Percentiles rank a stretch among this genome's conserved stretches.
Evolutionary conservation across 2,329 filamentous ascomycete genomes (phyloP).

Genomic region (Berkeleyomyces rouxiae): DNA sequence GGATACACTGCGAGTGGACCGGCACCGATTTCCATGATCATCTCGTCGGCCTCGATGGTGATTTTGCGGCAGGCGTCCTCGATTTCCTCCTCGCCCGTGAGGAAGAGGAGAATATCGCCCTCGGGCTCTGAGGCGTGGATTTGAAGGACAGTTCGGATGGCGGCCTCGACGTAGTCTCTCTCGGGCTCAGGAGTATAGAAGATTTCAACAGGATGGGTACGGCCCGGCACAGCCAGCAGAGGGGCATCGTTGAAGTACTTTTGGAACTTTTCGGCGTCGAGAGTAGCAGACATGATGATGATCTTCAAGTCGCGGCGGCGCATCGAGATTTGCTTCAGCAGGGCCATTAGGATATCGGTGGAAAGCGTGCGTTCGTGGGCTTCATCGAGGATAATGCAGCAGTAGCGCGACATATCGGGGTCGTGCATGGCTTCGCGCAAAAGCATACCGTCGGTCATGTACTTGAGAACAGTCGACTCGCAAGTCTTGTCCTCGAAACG

Average conservation of each 20-base stretch:
- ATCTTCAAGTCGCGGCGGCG: constrained; percentile 85
- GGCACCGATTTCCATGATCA: constrained; percentile 77
- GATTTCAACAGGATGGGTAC: constrained; percentile 92
- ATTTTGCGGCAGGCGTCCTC: constrained; percentile 94
- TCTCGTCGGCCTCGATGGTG: constrained; percentile 73
- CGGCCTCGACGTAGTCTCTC: constrained; percentile 90
- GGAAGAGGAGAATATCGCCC: constrained; percentile 83
- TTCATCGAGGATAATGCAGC: constrained; percentile 95
- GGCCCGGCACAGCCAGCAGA: constrained; percentile 79
- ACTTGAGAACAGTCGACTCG: constrained; percentile 83
- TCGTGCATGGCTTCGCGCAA: constrained; percentile 94
- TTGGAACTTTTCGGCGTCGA: constrained; percentile 96
- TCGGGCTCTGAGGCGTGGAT: constrained; percentile 88
- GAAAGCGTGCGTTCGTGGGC: constrained; percentile 95
- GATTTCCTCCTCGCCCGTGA: constrained; percentile 97
- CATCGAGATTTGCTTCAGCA: constrained; percentile 76
- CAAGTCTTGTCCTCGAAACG: constrained; percentile 94
- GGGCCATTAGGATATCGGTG: constrained; percentile 92
- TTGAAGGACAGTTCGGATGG: constrained; percentile 84
- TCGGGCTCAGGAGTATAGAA: constrained; percentile 97
- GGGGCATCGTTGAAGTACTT: constrained; percentile 92
- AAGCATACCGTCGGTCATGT: constrained; percentile 99
- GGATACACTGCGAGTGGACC: constrained; percentile 84
- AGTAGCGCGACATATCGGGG: constrained; percentile 78
- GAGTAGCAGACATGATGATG: constrained; percentile 95